phyloP scores from a whole-genome alignment of 2,329 filamentous ascomycete genomes.

The Arthroderma uncinatum region DNA sequence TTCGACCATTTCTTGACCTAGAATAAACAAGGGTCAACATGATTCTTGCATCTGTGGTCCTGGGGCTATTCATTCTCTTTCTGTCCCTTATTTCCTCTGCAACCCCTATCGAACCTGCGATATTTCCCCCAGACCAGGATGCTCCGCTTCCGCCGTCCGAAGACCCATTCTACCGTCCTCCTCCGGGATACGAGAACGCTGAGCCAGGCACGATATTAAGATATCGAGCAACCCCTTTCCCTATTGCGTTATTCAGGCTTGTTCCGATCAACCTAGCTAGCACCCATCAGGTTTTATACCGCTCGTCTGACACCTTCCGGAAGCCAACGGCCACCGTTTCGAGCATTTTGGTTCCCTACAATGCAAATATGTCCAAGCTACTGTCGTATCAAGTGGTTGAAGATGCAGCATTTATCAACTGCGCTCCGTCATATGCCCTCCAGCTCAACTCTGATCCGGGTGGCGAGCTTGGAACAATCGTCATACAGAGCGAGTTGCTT shows the following conservation, averaged over 20 bases:
- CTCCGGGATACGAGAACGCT: constrained; percentile 19
- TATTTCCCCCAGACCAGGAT: not conserved
- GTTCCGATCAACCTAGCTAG: constrained; percentile 18
- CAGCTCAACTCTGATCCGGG: constrained; percentile 31
- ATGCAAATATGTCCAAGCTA: constrained; percentile 24
- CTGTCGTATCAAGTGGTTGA: constrained; percentile 36
- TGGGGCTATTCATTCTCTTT: not conserved
- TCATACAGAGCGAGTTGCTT: constrained; percentile 28
- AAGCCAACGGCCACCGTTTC: constrained; percentile 30
- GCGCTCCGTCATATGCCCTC: constrained; percentile 22
- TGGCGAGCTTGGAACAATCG: constrained; percentile 23
- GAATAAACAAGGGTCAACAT: not conserved
- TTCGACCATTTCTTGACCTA: not conserved
- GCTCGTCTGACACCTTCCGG: constrained; percentile 29
- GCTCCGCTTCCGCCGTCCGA: constrained; percentile 16
- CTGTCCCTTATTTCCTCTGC: not conserved
- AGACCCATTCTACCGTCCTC: constrained; percentile 24
- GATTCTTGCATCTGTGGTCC: not conserved
- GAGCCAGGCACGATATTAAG: constrained; percentile 22
- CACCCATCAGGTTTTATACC: constrained; percentile 32
- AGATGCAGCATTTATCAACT: constrained; percentile 20
- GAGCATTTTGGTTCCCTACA: constrained; percentile 31
- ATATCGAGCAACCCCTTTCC: constrained; percentile 17
- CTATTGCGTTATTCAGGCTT: constrained; percentile 19
- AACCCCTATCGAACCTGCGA: not conserved